Percentiles rank a stretch among this genome's conserved stretches.
These are phyloP conservation scores for Phascolomyces articulosus DNA, from an alignment of 371 early-diverging fungal species.

Conservation along the genomic window DNA sequence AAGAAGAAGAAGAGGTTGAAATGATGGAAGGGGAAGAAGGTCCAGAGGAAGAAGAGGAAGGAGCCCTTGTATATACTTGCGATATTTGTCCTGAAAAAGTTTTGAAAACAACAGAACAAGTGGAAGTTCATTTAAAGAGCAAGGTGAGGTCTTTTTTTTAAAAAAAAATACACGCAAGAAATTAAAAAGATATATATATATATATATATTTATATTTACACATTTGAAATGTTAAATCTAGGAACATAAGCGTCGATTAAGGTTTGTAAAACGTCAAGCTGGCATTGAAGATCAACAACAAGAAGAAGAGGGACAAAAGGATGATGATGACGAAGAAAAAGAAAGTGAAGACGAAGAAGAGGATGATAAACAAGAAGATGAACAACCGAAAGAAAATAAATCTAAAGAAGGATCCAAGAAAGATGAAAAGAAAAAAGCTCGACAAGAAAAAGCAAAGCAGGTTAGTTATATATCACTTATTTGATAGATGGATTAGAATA, in stretches of 20 bases:
- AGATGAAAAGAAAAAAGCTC: neutral
- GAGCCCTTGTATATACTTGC: conserved; percentile 15
- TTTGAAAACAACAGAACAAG: conserved; percentile 20
- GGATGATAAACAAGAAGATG: neutral
- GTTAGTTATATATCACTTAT: neutral
- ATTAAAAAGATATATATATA: too few relatives aligned
- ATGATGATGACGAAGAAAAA: conserved; percentile 3
- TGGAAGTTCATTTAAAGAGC: conserved; percentile 29
- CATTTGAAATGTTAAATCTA: too few relatives aligned
- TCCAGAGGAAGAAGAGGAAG: conserved; percentile 20
- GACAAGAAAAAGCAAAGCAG: conserved; percentile 6
- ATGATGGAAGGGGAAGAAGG: conserved; percentile 4
- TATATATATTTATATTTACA: too few relatives aligned
- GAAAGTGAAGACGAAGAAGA: neutral
- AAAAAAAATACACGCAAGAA: neutral
- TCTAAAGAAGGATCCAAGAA: neutral
- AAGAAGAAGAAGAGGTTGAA: conserved; percentile 10
- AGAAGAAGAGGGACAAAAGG: neutral
- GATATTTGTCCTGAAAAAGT: conserved; percentile 30
- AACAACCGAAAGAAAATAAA: neutral
- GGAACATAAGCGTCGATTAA: conserved; percentile 20
- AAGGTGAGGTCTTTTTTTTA: conserved; percentile 23
- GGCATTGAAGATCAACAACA: neutral
- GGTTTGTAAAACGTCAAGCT: conserved; percentile 13
- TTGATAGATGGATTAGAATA: neutral